These are phyloP conservation scores for Syncephalastrum racemosum DNA, from an alignment of 371 early-diverging fungal species.

Conservation along the genomic window DNA sequence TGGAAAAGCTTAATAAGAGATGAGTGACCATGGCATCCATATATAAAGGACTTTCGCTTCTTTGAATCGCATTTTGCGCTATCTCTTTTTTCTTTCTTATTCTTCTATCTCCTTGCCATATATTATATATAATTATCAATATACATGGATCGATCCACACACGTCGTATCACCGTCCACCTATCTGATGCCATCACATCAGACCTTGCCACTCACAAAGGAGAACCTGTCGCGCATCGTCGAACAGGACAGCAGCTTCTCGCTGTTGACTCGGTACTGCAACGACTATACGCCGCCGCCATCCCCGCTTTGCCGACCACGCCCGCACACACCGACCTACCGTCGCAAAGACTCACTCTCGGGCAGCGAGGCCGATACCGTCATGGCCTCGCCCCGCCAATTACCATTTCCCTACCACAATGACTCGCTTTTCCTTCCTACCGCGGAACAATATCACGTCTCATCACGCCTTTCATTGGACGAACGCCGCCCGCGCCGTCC, in stretches of 20 bases:
- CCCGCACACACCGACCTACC: constrained; percentile 9
- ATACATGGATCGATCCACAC: no score
- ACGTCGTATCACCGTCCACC: no score
- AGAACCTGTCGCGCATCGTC: constrained; percentile 13
- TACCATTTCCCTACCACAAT: constrained; percentile 31
- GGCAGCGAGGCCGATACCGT: constrained; percentile 17
- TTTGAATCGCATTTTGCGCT: no score
- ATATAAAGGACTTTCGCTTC: no score
- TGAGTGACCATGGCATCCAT: no score
- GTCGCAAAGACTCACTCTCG: neutral
- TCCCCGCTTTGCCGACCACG: constrained; percentile 11
- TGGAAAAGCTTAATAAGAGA: no score
- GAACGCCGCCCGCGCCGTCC: constrained; percentile 1
- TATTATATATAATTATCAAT: no score
- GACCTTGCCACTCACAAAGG: constrained; percentile 20
- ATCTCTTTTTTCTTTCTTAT: no score
- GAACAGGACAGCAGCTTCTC: constrained; percentile 8
- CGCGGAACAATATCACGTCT: constrained; percentile 15
- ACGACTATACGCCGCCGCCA: constrained; percentile 16
- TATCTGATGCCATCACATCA: no score
- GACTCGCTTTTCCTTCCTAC: constrained; percentile 26
- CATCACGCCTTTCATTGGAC: neutral
- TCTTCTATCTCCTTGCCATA: no score
- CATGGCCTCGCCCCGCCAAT: constrained; percentile 20
- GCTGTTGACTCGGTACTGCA: constrained; percentile 16